Evolutionary conservation across 306 rosid species (phyloP), one percentile per base, ranked within the genome.

Genomic region (Gastrolobium villosum): DNA sequence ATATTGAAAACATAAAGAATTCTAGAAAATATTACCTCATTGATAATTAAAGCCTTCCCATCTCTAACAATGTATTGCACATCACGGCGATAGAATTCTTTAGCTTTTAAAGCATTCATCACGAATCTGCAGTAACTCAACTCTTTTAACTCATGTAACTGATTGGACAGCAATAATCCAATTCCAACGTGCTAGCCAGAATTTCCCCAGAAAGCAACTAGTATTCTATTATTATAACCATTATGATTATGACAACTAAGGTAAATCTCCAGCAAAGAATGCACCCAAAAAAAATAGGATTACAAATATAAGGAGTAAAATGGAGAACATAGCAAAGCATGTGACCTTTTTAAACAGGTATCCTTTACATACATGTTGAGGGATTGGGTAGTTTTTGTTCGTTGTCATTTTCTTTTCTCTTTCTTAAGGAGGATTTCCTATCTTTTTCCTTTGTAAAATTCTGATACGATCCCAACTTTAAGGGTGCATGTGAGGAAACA

Each of bases 21-120:
- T 28, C 15, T 48, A 63, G 53, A 65, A 65, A 66, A 40, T 57
- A 43, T 10, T 87, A 94, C 99, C 99, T 94, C 99, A 57, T 94
- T 94, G 80, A 92, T 92, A 71, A 94, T 94, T 84, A 92, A 88
- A 85, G 99, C 99, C 89, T 92, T 89, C 81, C 97, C 99, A 82
- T 90, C 92, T 85, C 93, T 90, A 32, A 94, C 97, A 50, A 92
- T 90, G 88, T 94, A 94, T 75, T 94, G 95, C 83, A 92, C 97
- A 87, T 92, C 97, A 26, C 72, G 92, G 48, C 93, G 91, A 76
- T 90, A 94, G 85, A 94, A 94, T 76, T 94, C 99, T 86, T 94
- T 94, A 83, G 99, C 97, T 81, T 94, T 94, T 78, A 94, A 60
- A 30, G 97, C 99, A 86, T 94, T 94, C 88, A 94, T 88, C 88